Conservation (phyloP, 2,329 filamentous ascomycete species). For the Arachnopeziza araneosa region DNA sequence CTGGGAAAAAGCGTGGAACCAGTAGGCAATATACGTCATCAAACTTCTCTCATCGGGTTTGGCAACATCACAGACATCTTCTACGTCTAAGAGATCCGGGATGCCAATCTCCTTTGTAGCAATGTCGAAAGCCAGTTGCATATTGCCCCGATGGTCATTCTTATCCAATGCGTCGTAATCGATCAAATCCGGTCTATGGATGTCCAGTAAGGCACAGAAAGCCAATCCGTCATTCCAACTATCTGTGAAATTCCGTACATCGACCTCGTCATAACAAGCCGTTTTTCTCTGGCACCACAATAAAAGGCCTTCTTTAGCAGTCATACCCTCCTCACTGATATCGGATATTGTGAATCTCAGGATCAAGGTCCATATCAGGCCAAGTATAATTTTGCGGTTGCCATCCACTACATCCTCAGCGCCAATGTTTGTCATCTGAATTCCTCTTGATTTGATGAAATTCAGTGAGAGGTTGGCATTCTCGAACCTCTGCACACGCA, state of each 20-base stretch:
- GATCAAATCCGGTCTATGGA: constrained; percentile 93
- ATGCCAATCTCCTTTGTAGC: constrained; percentile 96
- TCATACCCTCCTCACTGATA: constrained; percentile 97
- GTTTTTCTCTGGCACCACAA: constrained; percentile 99
- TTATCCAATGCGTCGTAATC: constrained; percentile 96
- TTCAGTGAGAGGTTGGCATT: constrained; percentile 95
- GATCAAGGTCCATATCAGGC: constrained; percentile 98
- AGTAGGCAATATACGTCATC: constrained; percentile 99
- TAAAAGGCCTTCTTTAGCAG: constrained; percentile 89
- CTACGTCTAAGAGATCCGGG: constrained; percentile 88
- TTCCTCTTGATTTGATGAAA: constrained; percentile 84
- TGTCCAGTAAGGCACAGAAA: constrained; percentile 93
- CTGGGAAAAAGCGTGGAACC: constrained; percentile 99
- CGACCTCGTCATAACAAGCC: constrained; percentile 94
- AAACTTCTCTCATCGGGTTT: constrained; percentile 94
- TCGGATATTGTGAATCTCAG: constrained; percentile 96
- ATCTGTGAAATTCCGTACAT: constrained; percentile 87
- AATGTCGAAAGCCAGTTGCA: constrained; percentile 96
- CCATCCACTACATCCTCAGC: constrained; percentile 98
- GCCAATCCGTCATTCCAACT: constrained; percentile 98
- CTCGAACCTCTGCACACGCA: constrained; percentile 94
- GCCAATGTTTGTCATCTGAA: constrained; percentile 97
- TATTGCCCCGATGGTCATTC: constrained; percentile 88
- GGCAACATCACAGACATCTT: constrained; percentile 94
- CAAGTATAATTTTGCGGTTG: constrained; percentile 94